Evolutionary conservation across 73 alveolate genomes (phyloP).

Genomic region (Blepharisma japonicum): DNA sequence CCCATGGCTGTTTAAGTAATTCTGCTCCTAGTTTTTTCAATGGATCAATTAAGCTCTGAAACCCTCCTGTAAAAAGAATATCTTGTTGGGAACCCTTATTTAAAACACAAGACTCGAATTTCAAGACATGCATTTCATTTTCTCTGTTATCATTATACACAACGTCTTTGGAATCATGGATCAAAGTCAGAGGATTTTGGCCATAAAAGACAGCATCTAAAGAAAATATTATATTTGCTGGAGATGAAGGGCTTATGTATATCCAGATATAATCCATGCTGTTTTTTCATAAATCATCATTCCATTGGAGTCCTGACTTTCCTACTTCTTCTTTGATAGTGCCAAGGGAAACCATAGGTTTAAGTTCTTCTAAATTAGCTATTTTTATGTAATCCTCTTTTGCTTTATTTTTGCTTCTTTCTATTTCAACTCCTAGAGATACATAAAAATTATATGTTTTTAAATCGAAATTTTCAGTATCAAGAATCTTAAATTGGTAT

Average conservation of each 20-base stretch:
- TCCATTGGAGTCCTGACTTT: background rate
- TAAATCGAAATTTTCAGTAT: background rate
- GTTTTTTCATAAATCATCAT: background rate
- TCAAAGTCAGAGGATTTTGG: background rate
- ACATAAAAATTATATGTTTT: background rate
- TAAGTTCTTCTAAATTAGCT: background rate
- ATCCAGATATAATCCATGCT: background rate
- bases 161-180: background rate
- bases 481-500: background rate
- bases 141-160: background rate
- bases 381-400: background rate
- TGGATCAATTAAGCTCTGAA: background rate
- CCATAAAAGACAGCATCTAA: background rate
- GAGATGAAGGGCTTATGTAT: background rate
- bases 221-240: background rate
- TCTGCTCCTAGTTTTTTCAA: background rate
- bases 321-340: background rate
- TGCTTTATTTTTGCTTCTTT: background rate
- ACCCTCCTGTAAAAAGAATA: background rate
- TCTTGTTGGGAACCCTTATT: background rate
- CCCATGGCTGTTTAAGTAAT: background rate
- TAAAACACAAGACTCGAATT: background rate
- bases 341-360: background rate
- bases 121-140: background rate
- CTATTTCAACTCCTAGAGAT: background rate